Percentiles rank a stretch among this genome's conserved stretches.
Evolutionary conservation across 176 grass and related monocot genomes (phyloP).

Genomic region (Oryza punctata): DNA sequence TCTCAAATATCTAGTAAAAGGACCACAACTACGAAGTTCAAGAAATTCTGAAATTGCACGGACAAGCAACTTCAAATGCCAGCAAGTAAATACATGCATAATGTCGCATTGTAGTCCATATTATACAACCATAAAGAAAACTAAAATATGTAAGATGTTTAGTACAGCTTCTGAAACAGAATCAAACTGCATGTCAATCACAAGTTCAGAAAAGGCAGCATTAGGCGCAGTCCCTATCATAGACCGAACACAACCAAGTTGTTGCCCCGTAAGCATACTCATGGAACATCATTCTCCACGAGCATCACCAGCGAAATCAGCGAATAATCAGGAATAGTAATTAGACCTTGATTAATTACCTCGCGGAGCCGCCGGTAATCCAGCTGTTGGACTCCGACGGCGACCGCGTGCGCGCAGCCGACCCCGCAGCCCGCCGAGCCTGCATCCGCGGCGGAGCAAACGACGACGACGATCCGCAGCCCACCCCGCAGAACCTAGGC

Average conservation of each 20-base stretch:
- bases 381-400: conserved; percentile 35
- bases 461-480: conserved; percentile 20
- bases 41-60: background rate
- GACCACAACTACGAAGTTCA: background rate
- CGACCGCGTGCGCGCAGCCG: background rate
- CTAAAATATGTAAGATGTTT: background rate
- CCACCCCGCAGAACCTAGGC: conserved; percentile 42
- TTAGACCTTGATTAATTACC: conserved; percentile 37
- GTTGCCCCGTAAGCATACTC: no score
- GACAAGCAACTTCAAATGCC: background rate
- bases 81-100: conserved; percentile 1
- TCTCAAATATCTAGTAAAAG: background rate
- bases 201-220: background rate
- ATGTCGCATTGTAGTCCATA: no score
- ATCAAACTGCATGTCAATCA: background rate
- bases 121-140: no score
- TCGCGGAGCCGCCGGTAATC: conserved; percentile 53
- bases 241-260: background rate
- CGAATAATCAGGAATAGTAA: background rate
- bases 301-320: background rate
- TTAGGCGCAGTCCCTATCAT: background rate
- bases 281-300: background rate
- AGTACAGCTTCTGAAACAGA: background rate
- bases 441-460: conserved; percentile 20
- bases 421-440: conserved; percentile 16